A percentile compares a stretch with the other conserved stretches of the same genome.
Evolutionary conservation across 345 rosid genomes (phyloP).

Genomic region (Zanthoxylum bungeanum): DNA sequence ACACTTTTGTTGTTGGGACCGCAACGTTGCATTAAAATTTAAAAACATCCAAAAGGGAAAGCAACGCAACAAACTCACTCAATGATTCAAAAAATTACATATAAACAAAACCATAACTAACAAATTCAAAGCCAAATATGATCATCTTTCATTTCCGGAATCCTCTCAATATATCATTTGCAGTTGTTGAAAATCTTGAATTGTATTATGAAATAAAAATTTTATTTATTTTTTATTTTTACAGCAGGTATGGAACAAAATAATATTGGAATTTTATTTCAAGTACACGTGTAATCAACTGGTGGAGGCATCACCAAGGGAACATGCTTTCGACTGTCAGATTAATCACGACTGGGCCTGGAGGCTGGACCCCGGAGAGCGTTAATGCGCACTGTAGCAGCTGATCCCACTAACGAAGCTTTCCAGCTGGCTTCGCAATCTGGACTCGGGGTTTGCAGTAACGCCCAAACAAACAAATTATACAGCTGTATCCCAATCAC

Average conservation of each 20-base stretch:
- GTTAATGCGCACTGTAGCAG: neutral
- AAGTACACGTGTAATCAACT: neutral
- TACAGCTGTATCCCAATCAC: conserved; percentile 67
- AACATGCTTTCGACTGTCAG: neutral
- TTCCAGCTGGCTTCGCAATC: conserved; percentile 48
- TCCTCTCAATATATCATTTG: neutral
- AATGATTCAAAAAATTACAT: neutral
- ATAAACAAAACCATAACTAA: neutral
- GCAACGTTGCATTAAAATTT: too few relatives aligned
- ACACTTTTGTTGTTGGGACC: neutral
- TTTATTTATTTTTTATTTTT: neutral
- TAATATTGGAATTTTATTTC: neutral
- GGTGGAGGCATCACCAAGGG: neutral
- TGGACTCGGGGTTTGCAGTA: conserved; percentile 30
- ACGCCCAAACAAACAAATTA: conserved; percentile 54
- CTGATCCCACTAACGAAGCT: neutral
- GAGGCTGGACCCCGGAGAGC: too few relatives aligned
- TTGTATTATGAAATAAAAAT: neutral
- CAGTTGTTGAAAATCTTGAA: too few relatives aligned
- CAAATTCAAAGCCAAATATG: neutral
- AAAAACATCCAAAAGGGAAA: neutral
- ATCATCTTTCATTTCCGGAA: neutral
- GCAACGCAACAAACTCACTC: neutral
- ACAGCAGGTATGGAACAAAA: neutral
- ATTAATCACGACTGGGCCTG: neutral